phyloP scores from a whole-genome alignment of 2,329 filamentous ascomycete species.

The Alternaria ethzedia region DNA sequence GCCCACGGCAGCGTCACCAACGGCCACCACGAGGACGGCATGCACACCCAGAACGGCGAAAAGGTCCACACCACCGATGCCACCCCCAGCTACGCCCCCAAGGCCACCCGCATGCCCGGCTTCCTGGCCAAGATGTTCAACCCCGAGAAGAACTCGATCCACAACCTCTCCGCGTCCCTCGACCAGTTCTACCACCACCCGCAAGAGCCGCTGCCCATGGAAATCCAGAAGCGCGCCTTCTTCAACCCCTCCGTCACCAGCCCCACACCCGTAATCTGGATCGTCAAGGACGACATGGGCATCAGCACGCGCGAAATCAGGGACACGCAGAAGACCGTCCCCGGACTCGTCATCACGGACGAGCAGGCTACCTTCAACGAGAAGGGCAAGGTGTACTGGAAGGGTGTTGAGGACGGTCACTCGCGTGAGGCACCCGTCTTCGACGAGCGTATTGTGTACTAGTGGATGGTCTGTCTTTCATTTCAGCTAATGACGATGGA shows the following conservation, averaged over 20 bases:
- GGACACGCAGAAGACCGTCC: constrained; percentile 48
- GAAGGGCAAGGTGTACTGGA: constrained; percentile 54
- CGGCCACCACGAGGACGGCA: constrained; percentile 31
- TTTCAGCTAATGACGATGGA: not conserved
- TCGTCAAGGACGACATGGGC: constrained; percentile 53
- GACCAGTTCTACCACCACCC: constrained; percentile 42
- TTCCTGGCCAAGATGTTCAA: constrained; percentile 43
- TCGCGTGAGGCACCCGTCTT: constrained; percentile 54
- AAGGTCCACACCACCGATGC: constrained; percentile 3
- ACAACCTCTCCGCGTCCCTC: constrained; percentile 37
- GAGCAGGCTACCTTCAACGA: constrained; percentile 54
- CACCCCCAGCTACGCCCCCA: constrained; percentile 19
- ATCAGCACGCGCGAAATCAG: constrained; percentile 52
- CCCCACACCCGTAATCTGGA: constrained; percentile 54
- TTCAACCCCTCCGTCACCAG: constrained; percentile 53
- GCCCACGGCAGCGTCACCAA: constrained; percentile 19
- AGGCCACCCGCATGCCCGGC: constrained; percentile 37
- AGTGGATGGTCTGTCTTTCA: constrained; percentile 8
- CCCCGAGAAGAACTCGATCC: constrained; percentile 41
- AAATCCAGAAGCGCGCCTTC: constrained; percentile 52
- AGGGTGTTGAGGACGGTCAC: constrained; percentile 45
- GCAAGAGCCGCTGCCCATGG: constrained; percentile 39
- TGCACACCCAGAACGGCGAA: constrained; percentile 16
- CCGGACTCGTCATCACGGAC: constrained; percentile 51
- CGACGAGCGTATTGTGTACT: constrained; percentile 48